A percentile compares a stretch with the other conserved stretches of the same genome.
Conservation (phyloP, 805 yeast species). For the Nakazawaea sp. region DNA sequence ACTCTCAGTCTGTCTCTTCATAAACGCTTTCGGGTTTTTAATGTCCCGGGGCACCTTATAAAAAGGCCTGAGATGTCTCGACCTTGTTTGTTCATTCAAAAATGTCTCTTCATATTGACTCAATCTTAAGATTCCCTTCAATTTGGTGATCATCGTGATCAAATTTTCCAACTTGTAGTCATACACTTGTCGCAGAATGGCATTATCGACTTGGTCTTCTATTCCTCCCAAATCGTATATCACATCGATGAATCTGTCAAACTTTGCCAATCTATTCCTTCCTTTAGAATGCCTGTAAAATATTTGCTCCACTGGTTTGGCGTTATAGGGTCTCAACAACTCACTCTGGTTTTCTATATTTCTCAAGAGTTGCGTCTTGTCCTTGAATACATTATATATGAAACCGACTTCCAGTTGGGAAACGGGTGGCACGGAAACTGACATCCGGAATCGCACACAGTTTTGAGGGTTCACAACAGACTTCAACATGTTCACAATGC, state of each 20-base stretch:
- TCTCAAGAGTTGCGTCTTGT: conserved; percentile 1
- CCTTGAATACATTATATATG: conserved; percentile 9
- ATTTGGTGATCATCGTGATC: not conserved
- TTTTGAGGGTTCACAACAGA: not conserved
- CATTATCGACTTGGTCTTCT: not conserved
- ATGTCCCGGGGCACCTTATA: not conserved
- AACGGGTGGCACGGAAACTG: conserved; percentile 3
- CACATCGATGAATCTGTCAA: conserved; percentile 6
- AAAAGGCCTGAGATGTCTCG: not conserved
- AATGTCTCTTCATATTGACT: not conserved
- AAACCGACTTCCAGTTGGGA: conserved; percentile 7
- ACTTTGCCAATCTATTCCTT: not conserved
- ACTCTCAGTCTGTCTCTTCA: not conserved
- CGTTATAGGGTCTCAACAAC: not conserved
- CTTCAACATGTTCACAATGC: conserved; percentile 1
- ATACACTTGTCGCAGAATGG: not conserved
- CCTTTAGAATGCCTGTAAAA: conserved; percentile 6
- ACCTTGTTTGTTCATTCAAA: not conserved
- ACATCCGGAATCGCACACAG: conserved; percentile 6
- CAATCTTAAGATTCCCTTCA: conserved; percentile 6
- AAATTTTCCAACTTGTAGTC: not conserved
- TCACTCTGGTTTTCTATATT: not conserved
- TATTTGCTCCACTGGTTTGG: not conserved
- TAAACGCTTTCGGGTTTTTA: no score
- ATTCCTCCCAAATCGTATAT: conserved; percentile 3